Evolutionary conservation across 495 filamentous ascomycete genomes (phyloP), one percentile per base, ranked within the genome.

Genomic region (Penicillium dipodomyicola): DNA sequence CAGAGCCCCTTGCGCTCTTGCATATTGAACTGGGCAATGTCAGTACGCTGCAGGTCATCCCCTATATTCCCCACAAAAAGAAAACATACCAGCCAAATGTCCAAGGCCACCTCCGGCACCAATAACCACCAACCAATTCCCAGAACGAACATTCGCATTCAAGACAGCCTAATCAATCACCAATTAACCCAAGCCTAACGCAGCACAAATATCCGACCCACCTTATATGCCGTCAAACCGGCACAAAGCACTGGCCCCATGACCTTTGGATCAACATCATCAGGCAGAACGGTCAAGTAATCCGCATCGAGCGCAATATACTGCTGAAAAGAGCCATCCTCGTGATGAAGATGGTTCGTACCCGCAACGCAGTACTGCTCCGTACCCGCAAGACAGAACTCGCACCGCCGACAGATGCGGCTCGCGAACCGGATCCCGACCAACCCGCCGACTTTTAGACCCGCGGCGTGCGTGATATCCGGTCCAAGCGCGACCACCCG

Each of bases 261-360:
- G 10, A 72, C 59, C 35, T 58, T 65, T 0, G 73, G 74, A 65
- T 80, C 73, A 48, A 77, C 62, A 65, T 80, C 77, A 59, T 76
- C 68, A 14, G 77, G 76, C 33, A 80, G 54, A 15, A 78, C 49
- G 3, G 76, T 76, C 61, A 78, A 50, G 50, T 78, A 77, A 41
- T 74, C 73, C 25, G 76, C 76, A 67, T 78, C 73, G 22, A 80
- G 60, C 1, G 69, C 72, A 51, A 80, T 76, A 54, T 74, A 78
- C 62, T 78, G 60, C 64, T 78, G 75, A 41, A 77, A 79, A 35
- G 71, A 73, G 4, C 77, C 78, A 59, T 80, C 77, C 39, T 77
- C 77, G 54, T 81, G 76, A 51, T 78, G 77, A 19, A 80, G 57
- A 61, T 80, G 78, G 33, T 80, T 79, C 7, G 76, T 79, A 79